Conservation (phyloP, 164 flowering plant species). For the Litsea cubeba region DNA sequence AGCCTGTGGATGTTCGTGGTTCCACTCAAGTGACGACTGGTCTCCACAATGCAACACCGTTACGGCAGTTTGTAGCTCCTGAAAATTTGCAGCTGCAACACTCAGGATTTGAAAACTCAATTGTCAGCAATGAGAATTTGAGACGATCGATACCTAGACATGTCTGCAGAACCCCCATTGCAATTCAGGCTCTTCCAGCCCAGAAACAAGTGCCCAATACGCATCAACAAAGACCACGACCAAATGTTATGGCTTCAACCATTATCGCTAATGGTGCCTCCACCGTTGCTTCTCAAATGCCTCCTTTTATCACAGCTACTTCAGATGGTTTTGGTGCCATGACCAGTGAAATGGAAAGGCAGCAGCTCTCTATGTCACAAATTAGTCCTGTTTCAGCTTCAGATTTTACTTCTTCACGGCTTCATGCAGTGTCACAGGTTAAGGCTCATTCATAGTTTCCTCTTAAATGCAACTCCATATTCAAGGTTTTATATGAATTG, state of each 20-base stretch:
- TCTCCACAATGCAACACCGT: neutral
- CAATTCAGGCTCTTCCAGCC: constrained; percentile 68
- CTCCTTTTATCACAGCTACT: constrained; percentile 14
- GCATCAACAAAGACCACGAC: constrained; percentile 21
- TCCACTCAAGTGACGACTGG: constrained; percentile 14
- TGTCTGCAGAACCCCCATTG: constrained; percentile 44
- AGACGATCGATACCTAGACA: constrained; percentile 27
- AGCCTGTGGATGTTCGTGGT: constrained; percentile 20
- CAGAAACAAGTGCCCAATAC: constrained; percentile 15
- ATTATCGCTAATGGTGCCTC: constrained; percentile 16
- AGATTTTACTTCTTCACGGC: constrained; percentile 22
- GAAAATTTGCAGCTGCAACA: constrained; percentile 32
- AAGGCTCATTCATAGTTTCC: constrained; percentile 1
- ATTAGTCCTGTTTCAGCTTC: constrained; percentile 16
- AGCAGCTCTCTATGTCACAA: constrained; percentile 22
- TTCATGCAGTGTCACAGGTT: constrained; percentile 34
- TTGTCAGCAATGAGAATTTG: constrained; percentile 30
- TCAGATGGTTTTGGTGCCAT: constrained; percentile 14
- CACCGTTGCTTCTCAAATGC: constrained; percentile 25
- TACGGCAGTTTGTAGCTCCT: constrained; percentile 20
- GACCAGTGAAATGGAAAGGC: neutral
- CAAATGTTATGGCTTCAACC: constrained; percentile 2
- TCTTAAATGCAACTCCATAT: neutral
- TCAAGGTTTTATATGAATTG: neutral
- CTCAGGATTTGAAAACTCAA: constrained; percentile 24